Percentiles rank a stretch among this genome's conserved stretches.
phyloP scores from a whole-genome alignment of 2,329 filamentous ascomycete genomes.

The Camillea tinctor region DNA sequence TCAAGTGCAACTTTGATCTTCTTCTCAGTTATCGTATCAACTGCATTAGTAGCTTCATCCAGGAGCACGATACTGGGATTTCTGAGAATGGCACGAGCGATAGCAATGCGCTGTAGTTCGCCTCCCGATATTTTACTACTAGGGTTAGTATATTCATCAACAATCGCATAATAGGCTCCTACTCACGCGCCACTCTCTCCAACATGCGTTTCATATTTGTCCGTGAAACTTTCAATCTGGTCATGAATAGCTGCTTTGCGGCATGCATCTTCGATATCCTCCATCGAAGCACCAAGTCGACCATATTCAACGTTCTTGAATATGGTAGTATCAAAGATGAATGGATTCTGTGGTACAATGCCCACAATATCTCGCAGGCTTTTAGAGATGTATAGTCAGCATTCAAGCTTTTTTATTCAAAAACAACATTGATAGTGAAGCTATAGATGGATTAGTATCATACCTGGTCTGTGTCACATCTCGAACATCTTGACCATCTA shows the following conservation, averaged over 20 bases:
- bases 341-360: slow-evolving; percentile 45
- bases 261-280: slow-evolving; percentile 51
- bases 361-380: slow-evolving; percentile 43
- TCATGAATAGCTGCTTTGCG: slow-evolving; percentile 55
- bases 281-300: slow-evolving; percentile 46
- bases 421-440: background rate
- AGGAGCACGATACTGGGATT: slow-evolving; percentile 73
- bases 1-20: slow-evolving; percentile 63
- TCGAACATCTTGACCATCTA: slow-evolving; percentile 46
- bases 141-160: slow-evolving; percentile 10
- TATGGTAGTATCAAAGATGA: slow-evolving; percentile 53
- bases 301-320: slow-evolving; percentile 57
- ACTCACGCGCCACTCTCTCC: slow-evolving; percentile 51
- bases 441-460: slow-evolving; percentile 5
- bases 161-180: background rate
- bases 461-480: slow-evolving; percentile 40
- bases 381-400: slow-evolving; percentile 1
- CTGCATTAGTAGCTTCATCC: slow-evolving; percentile 76
- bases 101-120: slow-evolving; percentile 65
- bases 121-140: slow-evolving; percentile 62
- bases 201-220: slow-evolving; percentile 53
- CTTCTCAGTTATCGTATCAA: slow-evolving; percentile 69
- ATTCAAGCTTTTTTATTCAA: background rate
- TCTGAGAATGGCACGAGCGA: slow-evolving; percentile 71
- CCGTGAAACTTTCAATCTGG: slow-evolving; percentile 51